phyloP scores from a whole-genome alignment of 1,284 basidiomycete genomes.

The Puccinia triticina region DNA sequence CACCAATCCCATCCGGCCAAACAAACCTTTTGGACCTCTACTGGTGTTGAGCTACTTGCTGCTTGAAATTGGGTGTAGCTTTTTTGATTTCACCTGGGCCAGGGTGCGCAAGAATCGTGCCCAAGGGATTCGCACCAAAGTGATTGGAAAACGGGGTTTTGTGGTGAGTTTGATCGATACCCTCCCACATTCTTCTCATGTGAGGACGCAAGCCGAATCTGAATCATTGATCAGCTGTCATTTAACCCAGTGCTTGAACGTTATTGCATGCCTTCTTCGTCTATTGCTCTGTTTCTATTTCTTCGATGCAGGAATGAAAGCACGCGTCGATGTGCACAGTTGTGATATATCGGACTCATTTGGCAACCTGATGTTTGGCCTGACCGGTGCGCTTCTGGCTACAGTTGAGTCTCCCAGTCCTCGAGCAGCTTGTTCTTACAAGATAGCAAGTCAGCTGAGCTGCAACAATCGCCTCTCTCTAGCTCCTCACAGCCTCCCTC shows the following conservation, averaged over 20 bases:
- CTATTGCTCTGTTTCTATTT: constrained; percentile 4
- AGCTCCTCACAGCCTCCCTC: constrained; percentile 41
- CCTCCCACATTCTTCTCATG: background rate
- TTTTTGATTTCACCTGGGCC: constrained; percentile 51
- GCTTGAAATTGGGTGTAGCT: constrained; percentile 29
- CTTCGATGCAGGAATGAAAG: background rate
- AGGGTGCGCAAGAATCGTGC: constrained; percentile 46
- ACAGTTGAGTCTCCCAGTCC: constrained; percentile 11
- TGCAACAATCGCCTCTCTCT: background rate
- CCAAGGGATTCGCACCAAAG: constrained; percentile 46
- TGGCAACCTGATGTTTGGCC: constrained; percentile 1
- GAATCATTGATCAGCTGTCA: constrained; percentile 31
- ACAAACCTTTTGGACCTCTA: constrained; percentile 1
- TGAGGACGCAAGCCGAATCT: background rate
- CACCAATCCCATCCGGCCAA: background rate
- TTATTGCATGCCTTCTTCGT: constrained; percentile 32
- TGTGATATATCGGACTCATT: constrained; percentile 3
- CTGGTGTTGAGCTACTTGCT: background rate
- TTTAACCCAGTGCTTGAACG: constrained; percentile 37
- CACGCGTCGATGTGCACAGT: background rate
- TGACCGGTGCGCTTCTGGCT: background rate
- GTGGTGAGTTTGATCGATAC: constrained; percentile 14
- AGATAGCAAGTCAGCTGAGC: background rate
- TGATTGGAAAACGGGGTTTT: constrained; percentile 33
- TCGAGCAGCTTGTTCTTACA: background rate